Conservation (phyloP, 1,139 yeast genomes). For the Debaryomyces sp. region DNA sequence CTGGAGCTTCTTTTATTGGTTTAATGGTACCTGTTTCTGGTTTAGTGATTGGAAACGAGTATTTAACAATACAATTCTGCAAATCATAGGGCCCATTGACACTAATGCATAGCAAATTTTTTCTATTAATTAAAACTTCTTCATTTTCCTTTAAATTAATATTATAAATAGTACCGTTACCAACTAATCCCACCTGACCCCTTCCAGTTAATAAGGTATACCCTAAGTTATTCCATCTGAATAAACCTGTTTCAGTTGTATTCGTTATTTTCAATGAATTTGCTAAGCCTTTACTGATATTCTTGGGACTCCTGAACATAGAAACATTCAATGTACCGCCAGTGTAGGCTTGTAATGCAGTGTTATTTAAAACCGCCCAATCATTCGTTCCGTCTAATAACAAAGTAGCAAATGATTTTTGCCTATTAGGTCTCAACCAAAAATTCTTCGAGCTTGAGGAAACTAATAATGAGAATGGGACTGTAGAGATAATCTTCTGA, state of each 20-base stretch:
- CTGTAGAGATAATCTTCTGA: slow-evolving; percentile 51
- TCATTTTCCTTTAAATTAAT: slow-evolving; percentile 50
- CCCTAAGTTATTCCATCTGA: slow-evolving; percentile 36
- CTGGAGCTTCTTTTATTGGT: not conserved
- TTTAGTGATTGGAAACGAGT: slow-evolving; percentile 21
- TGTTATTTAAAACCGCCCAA: slow-evolving; percentile 58
- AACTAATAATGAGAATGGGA: slow-evolving; percentile 47
- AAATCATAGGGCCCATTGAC: slow-evolving; percentile 54
- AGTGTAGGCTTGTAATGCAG: slow-evolving; percentile 51
- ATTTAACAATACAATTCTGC: slow-evolving; percentile 36
- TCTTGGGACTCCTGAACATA: slow-evolving; percentile 41
- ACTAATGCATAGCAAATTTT: slow-evolving; percentile 53
- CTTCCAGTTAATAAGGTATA: slow-evolving; percentile 57
- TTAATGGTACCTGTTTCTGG: not conserved
- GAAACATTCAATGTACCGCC: slow-evolving; percentile 52
- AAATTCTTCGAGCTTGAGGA: slow-evolving; percentile 22
- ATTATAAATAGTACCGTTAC: slow-evolving; percentile 57
- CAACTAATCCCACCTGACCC: slow-evolving; percentile 60
- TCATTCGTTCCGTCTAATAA: slow-evolving; percentile 59
- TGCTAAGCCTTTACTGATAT: slow-evolving; percentile 38
- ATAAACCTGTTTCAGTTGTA: slow-evolving; percentile 38
- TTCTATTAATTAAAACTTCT: slow-evolving; percentile 49
- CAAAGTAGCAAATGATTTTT: slow-evolving; percentile 44
- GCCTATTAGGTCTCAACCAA: slow-evolving; percentile 18
- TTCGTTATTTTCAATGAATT: slow-evolving; percentile 23